Evolutionary conservation across 2,329 filamentous ascomycete species (phyloP), one percentile per base, ranked within the genome.

Genomic region (Sarocladiaceae sp.): DNA sequence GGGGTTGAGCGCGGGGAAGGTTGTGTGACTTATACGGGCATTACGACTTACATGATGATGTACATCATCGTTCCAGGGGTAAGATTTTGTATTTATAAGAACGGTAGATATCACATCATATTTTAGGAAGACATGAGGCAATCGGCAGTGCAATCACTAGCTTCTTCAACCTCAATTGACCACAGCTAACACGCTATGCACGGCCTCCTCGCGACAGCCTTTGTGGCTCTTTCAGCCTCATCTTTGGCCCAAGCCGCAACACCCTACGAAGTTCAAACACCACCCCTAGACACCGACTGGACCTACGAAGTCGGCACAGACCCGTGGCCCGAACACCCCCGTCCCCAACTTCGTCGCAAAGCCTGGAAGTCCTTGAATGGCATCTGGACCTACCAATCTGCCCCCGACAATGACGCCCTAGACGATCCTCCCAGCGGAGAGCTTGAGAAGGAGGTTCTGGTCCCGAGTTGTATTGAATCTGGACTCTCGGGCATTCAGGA

Each of bases 321-420:
- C 33, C 76, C 77, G 0, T 80, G 77, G 77, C 75, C 75, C 1
- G 77, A 83, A 47, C 73, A 83, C 56, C 80, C 80, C 10, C 75
- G 80, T 0, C 80, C 80, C 2, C 78, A 77, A 57, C 72, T 83
- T 8, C 71, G 73, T 31, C 75, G 80, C 4, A 67, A 77, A 4
- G 59, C 66, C 4, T 84, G 80, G 80, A 66, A 77, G 61, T 80
- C 70, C 40, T 67, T 83, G 5, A 83, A 83, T 53, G 80, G 80
- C 0, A 72, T 83, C 4, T 83, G 80, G 80, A 76, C 74, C 2
- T 83, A 74, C 61, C 69, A 71, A 36, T 66, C 66, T 2, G 69
- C 68, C 33, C 55, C 50, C 31, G 28, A 52, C 4, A 56, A 62
- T 0, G 55, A 52, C 1, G 56, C 59, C 2, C 42, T 57, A 8